Evolutionary conservation across 2,329 filamentous ascomycete genomes (phyloP), one percentile per base, ranked within the genome.

Genomic region (Aspergillus calidoustus): DNA sequence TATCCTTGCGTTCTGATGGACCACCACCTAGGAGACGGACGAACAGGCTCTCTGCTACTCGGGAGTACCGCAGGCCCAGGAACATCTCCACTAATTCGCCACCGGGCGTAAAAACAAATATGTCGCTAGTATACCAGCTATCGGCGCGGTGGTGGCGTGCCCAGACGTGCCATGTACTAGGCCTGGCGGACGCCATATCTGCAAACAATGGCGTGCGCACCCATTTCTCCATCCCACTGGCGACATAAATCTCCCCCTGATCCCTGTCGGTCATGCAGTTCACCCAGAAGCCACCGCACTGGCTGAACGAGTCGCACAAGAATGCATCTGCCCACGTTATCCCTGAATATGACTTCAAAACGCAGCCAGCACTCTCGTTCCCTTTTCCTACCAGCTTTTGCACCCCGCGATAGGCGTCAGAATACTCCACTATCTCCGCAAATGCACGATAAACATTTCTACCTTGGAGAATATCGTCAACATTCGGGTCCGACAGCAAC

Each of bases 251-350:
- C 2, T 75, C 69, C 0, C 58, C 50, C 3, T 62, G 17, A 0
- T 57, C 3, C 1, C 62, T 56, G 25, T 76, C 70, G 0, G 69
- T 72, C 72, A 78, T 73, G 38, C 71, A 76, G 55, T 80, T 79
- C 3, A 75, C 73, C 57, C 73, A 74, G 6, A 80, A 72, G 0
- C 78, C 77, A 7, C 72, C 74, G 3, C 77, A 69, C 54, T 78
- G 76, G 48, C 70, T 68, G 56, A 76, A 77, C 0, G 64, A 64
- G 53, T 77, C 76, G 1, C 63, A 61, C 7, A 72, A 55, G 30
- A 65, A 64, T 0, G 69, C 56, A 54, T 76, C 73, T 0, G 73
- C 62, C 71, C 69, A 73, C 5, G 70, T 72, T 31, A 64, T 46
- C 1, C 59, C 48, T 0, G 47, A 62, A 34, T 65, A 65, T 11